Evolutionary conservation across 371 early-diverging fungal species (phyloP).

Genomic region (Syncephalastrum contaminatum): DNA sequence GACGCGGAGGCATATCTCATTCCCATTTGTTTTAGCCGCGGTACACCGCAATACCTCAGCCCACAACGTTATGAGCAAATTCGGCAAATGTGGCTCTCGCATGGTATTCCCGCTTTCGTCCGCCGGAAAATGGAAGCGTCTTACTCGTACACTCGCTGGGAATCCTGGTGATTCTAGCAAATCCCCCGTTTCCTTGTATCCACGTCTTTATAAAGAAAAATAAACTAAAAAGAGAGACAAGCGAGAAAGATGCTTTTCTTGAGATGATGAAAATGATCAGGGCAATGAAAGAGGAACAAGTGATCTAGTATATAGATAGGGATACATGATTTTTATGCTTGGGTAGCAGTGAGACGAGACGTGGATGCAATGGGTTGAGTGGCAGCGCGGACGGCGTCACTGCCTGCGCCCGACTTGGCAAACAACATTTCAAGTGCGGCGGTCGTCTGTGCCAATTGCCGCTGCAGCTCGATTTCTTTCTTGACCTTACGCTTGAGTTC

Average conservation of each 20-base stretch:
- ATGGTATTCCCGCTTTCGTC: conserved; percentile 83
- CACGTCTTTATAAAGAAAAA: conserved; percentile 4
- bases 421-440: conserved; percentile 83
- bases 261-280: not conserved
- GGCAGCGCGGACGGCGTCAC: conserved; percentile 1
- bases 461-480: conserved; percentile 73
- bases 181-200: not conserved
- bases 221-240: not conserved
- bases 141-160: conserved; percentile 34
- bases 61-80: conserved; percentile 88
- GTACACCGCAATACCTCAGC: conserved; percentile 86
- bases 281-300: too few relatives aligned
- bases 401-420: conserved; percentile 33
- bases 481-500: conserved; percentile 67
- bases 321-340: too few relatives aligned
- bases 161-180: conserved; percentile 24
- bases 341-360: too few relatives aligned
- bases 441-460: conserved; percentile 68
- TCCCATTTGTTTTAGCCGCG: conserved; percentile 51
- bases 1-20: not conserved
- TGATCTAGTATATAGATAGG: too few relatives aligned
- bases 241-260: too few relatives aligned
- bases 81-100: conserved; percentile 80
- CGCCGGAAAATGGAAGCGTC: conserved; percentile 82
- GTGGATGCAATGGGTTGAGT: not conserved